Percentiles rank a stretch among this genome's conserved stretches.
These are phyloP conservation scores for Suillus subalutaceus DNA, from an alignment of 768 basidiomycete genomes.

Conservation along the genomic window DNA sequence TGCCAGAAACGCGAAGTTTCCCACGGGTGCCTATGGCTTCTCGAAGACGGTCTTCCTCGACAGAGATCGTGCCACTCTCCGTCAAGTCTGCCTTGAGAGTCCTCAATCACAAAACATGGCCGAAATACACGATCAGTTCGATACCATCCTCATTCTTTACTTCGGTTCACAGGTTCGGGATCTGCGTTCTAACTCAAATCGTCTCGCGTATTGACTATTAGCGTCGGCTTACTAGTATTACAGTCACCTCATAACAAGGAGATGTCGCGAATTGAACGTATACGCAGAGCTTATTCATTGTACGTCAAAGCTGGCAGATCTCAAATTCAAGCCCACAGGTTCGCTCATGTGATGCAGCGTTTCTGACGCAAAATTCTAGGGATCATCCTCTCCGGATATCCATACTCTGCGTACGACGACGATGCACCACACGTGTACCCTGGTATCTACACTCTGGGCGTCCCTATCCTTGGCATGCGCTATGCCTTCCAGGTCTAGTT, in stretches of 20 bases:
- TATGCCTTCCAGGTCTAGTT: conserved; percentile 87
- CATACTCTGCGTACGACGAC: conserved; percentile 94
- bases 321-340: conserved; percentile 96
- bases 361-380: conserved; percentile 45
- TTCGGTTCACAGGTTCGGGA: conserved; percentile 81
- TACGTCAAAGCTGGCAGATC: conserved; percentile 84
- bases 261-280: conserved; percentile 97
- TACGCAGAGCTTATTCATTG: conserved; percentile 98
- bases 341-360: background rate
- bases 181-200: background rate
- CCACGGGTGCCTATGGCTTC: too few species aligned
- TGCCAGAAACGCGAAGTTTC: too few species aligned
- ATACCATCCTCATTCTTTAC: conserved; percentile 94
- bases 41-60: background rate
- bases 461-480: conserved; percentile 95
- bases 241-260: conserved; percentile 94
- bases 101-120: conserved; percentile 48
- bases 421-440: conserved; percentile 95
- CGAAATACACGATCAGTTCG: conserved; percentile 94
- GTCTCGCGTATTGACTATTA: conserved; percentile 1
- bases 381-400: conserved; percentile 96
- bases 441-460: conserved; percentile 81
- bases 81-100: background rate
- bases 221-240: conserved; percentile 53
- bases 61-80: background rate